These are phyloP conservation scores for Diaporthe batatas DNA, from an alignment of 2,329 filamentous ascomycete genomes.

Conservation along the genomic window DNA sequence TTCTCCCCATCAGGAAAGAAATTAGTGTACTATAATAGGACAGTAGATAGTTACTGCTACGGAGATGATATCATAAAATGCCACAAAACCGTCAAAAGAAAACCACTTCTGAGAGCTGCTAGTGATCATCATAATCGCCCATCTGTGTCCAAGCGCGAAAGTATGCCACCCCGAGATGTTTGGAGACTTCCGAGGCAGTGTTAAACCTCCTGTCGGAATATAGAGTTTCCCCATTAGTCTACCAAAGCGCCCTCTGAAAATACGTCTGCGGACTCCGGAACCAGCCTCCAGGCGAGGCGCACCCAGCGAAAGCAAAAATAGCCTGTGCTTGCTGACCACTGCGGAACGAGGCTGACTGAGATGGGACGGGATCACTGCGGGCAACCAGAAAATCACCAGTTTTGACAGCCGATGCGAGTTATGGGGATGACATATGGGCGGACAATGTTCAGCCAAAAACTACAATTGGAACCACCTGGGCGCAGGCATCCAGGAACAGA, in stretches of 20 bases:
- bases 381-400: slow-evolving; percentile 11
- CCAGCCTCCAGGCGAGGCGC: not conserved
- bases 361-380: slow-evolving; percentile 21
- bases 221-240: not conserved
- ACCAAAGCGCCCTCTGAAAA: not conserved
- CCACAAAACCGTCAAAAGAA: slow-evolving; percentile 10
- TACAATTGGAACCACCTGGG: not conserved
- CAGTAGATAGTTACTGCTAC: slow-evolving; percentile 18
- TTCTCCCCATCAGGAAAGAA: not conserved
- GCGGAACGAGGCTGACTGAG: not conserved
- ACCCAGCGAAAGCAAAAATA: slow-evolving; percentile 20
- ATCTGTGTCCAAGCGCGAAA: not conserved
- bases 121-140: not conserved
- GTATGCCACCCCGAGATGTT: not conserved
- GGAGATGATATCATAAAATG: slow-evolving; percentile 10
- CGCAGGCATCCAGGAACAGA: not conserved
- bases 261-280: not conserved
- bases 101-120: not conserved
- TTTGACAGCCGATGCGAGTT: slow-evolving; percentile 22
- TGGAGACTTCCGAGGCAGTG: not conserved
- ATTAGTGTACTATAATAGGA: slow-evolving; percentile 15
- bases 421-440: not conserved
- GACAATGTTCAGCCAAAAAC: slow-evolving; percentile 18
- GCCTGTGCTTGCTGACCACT: not conserved
- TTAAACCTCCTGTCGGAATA: too few species aligned